Conservation (phyloP, 2,329 filamentous ascomycete species). For the Phyllosticta citriasiana region DNA sequence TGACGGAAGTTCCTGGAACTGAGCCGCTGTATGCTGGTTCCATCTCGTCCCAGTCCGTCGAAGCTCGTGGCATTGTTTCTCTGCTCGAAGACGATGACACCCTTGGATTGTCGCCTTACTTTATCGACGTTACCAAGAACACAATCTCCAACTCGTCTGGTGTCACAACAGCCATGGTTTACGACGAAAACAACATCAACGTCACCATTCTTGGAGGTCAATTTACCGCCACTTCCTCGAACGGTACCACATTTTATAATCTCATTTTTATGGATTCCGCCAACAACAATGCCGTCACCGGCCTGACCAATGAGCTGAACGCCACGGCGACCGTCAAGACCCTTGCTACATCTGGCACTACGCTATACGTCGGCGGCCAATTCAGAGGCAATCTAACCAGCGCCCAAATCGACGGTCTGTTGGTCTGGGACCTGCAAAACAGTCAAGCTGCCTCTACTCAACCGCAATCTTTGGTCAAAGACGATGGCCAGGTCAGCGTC, state of each 20-base stretch:
- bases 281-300: constrained; percentile 55
- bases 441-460: constrained; percentile 55
- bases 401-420: constrained; percentile 57
- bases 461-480: constrained; percentile 64
- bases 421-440: constrained; percentile 66
- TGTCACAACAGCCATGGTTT: constrained; percentile 71
- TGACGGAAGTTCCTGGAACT: constrained; percentile 53
- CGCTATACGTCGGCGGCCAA: constrained; percentile 73
- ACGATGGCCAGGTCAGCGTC: constrained; percentile 51
- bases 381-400: constrained; percentile 61
- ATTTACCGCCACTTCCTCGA: constrained; percentile 60
- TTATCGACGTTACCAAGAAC: constrained; percentile 41
- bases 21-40: constrained; percentile 73
- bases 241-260: constrained; percentile 67
- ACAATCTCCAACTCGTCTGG: constrained; percentile 45
- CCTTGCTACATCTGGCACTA: constrained; percentile 52
- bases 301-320: constrained; percentile 57
- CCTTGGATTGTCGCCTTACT: constrained; percentile 35
- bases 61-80: constrained; percentile 61
- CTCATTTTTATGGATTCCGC: constrained; percentile 71
- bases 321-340: constrained; percentile 65
- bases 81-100: constrained; percentile 36
- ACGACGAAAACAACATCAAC: constrained; percentile 59
- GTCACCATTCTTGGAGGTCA: constrained; percentile 82
- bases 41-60: constrained; percentile 63